Percentiles rank a stretch among this genome's conserved stretches.
phyloP scores from a whole-genome alignment of 2,329 filamentous ascomycete species.

The Fusarium sp. region DNA sequence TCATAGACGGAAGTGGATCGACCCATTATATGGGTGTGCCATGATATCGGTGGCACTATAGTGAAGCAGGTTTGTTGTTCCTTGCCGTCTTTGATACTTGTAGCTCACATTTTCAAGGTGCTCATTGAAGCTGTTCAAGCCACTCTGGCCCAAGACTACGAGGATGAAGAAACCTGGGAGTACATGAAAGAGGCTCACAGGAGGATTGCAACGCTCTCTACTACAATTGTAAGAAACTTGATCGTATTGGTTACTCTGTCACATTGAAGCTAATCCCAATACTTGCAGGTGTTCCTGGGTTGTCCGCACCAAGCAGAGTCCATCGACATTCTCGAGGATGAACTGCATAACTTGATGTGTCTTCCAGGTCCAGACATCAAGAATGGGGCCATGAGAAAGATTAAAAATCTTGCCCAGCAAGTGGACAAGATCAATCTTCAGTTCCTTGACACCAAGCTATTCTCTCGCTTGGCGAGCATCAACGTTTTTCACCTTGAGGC shows the following conservation, averaged over 20 bases:
- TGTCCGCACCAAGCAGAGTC: conserved; percentile 4
- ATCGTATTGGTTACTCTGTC: no score
- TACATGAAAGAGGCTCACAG: neutral
- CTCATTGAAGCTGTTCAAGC: neutral
- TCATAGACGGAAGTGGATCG: neutral
- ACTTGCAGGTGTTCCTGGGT: neutral
- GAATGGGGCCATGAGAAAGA: neutral
- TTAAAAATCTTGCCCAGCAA: neutral
- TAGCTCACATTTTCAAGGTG: neutral
- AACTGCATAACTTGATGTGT: neutral
- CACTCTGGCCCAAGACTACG: neutral
- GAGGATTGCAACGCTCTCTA: neutral
- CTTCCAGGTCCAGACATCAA: neutral
- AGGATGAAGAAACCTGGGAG: neutral
- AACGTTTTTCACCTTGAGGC: neutral
- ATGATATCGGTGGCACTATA: conserved; percentile 5
- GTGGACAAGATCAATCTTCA: neutral
- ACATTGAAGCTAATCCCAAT: neutral
- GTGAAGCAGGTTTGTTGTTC: neutral
- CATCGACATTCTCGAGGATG: neutral
- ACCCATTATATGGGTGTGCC: neutral
- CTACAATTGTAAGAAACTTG: no score
- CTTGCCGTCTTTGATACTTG: no score
- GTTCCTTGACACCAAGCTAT: neutral
- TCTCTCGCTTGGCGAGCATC: neutral